These are phyloP conservation scores for Colletotrichum kahawae DNA, from an alignment of 2,329 filamentous ascomycete genomes.

Conservation along the genomic window DNA sequence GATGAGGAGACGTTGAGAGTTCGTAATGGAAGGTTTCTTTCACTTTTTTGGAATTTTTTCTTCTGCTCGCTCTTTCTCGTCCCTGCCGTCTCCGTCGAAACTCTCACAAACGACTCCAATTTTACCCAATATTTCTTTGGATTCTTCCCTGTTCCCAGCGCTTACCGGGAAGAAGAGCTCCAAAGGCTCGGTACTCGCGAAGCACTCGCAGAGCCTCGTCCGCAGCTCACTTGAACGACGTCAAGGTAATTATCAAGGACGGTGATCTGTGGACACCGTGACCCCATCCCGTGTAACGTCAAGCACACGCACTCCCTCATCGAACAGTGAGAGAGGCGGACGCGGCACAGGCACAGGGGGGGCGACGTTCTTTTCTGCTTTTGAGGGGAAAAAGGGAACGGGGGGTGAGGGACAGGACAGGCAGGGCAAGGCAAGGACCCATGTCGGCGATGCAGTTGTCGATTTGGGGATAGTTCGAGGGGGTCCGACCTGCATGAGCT, in stretches of 20 bases:
- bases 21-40: neutral
- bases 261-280: constrained; percentile 14
- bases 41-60: neutral
- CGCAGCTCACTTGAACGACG: constrained; percentile 2
- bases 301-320: neutral
- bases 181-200: constrained; percentile 15
- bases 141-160: constrained; percentile 1
- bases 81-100: neutral
- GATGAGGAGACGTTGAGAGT: constrained; percentile 9
- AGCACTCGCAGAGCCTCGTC: constrained; percentile 18
- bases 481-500: constrained; percentile 1
- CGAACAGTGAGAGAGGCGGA: neutral
- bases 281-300: constrained; percentile 6
- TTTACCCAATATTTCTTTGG: constrained; percentile 1
- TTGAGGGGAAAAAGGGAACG: constrained; percentile 2
- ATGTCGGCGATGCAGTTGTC: constrained; percentile 17
- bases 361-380: neutral
- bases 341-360: neutral
- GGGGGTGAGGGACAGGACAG: neutral
- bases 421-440: neutral
- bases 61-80: neutral
- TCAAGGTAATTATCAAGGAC: constrained; percentile 20
- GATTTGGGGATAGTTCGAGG: constrained; percentile 14
- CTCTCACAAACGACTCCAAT: neutral
- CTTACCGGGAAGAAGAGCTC: constrained; percentile 14